Evolutionary conservation across 306 rosid genomes (phyloP).

Genomic region (Quercus rubra): DNA sequence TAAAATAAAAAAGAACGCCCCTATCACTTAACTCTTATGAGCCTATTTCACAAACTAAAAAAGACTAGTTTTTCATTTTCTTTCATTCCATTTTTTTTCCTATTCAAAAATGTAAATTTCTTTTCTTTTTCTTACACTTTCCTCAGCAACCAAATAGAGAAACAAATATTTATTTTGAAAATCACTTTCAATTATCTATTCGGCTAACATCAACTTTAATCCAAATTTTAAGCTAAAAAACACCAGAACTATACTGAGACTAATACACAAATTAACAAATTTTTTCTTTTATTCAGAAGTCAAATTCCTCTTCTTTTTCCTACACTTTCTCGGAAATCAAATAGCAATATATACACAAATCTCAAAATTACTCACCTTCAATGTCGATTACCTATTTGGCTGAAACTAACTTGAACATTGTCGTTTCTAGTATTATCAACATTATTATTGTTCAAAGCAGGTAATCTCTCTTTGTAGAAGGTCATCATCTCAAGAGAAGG

Average conservation of each 20-base stretch:
- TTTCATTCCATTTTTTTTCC: too few relatives aligned
- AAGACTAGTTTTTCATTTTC: too few relatives aligned
- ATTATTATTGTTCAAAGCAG: background rate
- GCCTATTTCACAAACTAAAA: too few relatives aligned
- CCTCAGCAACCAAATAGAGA: background rate
- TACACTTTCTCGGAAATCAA: background rate
- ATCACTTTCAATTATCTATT: too few relatives aligned
- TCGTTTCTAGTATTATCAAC: background rate
- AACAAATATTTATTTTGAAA: too few relatives aligned
- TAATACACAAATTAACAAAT: background rate
- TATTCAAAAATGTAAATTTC: background rate
- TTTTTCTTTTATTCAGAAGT: background rate
- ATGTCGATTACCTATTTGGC: background rate
- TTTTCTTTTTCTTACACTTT: background rate
- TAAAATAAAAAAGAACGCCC: too few relatives aligned
- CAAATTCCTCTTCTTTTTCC: background rate
- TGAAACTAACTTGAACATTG: background rate
- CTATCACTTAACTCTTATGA: too few relatives aligned
- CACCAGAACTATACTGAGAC: background rate
- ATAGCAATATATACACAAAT: background rate
- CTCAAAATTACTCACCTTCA: constrained; percentile 19
- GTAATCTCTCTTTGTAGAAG: constrained; percentile 36
- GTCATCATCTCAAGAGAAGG: too few relatives aligned
- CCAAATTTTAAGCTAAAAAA: too few relatives aligned
- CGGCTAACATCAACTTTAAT: too few relatives aligned